Base-by-base conservation (phyloP, 2,329 filamentous ascomycete species). In the Xylaria sp. region DNA sequence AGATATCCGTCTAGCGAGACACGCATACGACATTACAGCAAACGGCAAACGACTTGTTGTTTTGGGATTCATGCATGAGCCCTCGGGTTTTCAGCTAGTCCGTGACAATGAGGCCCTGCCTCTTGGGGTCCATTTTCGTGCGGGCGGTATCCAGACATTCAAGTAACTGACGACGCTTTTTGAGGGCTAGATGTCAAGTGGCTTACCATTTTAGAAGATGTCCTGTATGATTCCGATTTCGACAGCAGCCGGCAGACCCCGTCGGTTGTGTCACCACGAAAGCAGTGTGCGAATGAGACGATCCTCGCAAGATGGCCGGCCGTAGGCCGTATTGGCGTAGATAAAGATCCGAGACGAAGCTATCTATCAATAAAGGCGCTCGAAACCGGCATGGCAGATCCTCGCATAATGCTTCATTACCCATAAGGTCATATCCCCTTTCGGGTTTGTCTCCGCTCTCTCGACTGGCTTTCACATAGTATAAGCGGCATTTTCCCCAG, bases 221-320 rank as follows among this genome's bases (percentile, higher is more conserved):
- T n/a, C 32, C 36, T 39, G 46, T 34, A 48, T 63, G 23, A 32
- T 32, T 63, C 46, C 46, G 20, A 25, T 34, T 43, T 64, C 43
- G 23, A 66, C 34, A 20, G 23, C 7, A 48, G 39, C 28, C 6
- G 34, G 48, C 23, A 9, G 52, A n/a, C 15, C 36, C 62, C 20
- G 36, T 57, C 36, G 41, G 56, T 13, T 50, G 32, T 39, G n/a
- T 39, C 50, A 34, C 25, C 28, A 50, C 28, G 43, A 43, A 58
- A 57, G 66, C 66, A 57, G 66, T 65, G 56, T 65, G 25, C 25
- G 13, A 34, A 46, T 57, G 36, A 61, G 56, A 67, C 43, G 65
- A n/a, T 6, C 13, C 32, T 25, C 30, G 15, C 15, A 25, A 58
- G 43, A 46, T 36, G 1, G 39, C 30, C 48, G 20, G 25, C 13